phyloP scores from a whole-genome alignment of 2,329 filamentous ascomycete species.

The Microdochium trichocladiopsis region DNA sequence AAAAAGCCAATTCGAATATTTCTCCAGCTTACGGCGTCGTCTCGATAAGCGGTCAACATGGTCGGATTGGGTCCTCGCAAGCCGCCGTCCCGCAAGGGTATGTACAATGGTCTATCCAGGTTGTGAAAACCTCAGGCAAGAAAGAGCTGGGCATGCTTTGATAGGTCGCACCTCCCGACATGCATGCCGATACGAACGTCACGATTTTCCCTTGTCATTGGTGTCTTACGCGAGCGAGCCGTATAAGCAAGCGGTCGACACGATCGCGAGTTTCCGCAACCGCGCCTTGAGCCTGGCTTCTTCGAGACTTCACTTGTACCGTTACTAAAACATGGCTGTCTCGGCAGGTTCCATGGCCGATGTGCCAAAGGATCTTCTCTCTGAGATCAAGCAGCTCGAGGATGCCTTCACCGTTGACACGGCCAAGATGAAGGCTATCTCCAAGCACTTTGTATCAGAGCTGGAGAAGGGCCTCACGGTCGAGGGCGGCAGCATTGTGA shows the following conservation, averaged over 20 bases:
- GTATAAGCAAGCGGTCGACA: too few species aligned
- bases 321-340: neutral
- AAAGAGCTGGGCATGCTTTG: neutral
- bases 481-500: constrained; percentile 87
- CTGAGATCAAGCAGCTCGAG: constrained; percentile 78
- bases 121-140: neutral
- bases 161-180: too few species aligned
- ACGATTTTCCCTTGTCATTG: too few species aligned
- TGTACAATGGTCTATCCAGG: constrained; percentile 22
- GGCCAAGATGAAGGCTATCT: constrained; percentile 81
- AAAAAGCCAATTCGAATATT: too few species aligned
- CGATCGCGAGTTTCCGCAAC: too few species aligned
- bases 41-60: constrained; percentile 28
- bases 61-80: constrained; percentile 43
- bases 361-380: constrained; percentile 74
- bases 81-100: constrained; percentile 59
- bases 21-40: neutral
- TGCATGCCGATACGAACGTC: too few species aligned
- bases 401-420: constrained; percentile 73
- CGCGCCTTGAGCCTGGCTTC: too few species aligned
- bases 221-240: too few species aligned
- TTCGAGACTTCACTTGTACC: neutral
- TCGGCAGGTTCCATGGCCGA: constrained; percentile 78
- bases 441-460: constrained; percentile 82
- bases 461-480: constrained; percentile 80